phyloP scores from a whole-genome alignment of 371 early-diverging fungal species.

The Mucor irregularis region DNA sequence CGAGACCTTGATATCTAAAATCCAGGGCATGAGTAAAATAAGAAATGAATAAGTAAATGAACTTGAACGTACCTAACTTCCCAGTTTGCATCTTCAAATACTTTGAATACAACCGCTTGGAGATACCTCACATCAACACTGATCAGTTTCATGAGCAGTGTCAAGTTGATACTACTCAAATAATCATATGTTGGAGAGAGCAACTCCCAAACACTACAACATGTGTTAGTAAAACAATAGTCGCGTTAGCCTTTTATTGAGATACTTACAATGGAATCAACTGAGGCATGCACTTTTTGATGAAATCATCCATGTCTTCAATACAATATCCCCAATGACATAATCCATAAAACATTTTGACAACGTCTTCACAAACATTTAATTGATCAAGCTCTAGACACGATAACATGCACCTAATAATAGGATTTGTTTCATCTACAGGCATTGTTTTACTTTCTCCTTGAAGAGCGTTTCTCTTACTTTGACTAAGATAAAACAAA shows the following conservation, averaged over 20 bases:
- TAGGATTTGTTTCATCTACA: conserved; percentile 30
- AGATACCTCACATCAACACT: conserved; percentile 37
- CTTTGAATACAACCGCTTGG: conserved; percentile 42
- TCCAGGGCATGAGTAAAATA: too few species aligned
- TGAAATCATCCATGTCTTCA: conserved; percentile 35
- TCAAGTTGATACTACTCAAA: conserved; percentile 38
- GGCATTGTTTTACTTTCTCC: conserved; percentile 24
- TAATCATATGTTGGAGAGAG: conserved; percentile 40
- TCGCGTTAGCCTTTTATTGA: too few species aligned
- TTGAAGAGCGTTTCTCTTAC: conserved; percentile 29
- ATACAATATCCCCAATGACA: conserved; percentile 43
- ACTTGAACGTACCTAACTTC: conserved; percentile 41
- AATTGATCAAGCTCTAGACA: conserved; percentile 40
- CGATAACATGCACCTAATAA: conserved; percentile 36
- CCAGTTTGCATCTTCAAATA: conserved; percentile 51
- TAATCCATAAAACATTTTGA: conserved; percentile 46
- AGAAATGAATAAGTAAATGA: neutral
- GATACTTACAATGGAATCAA: conserved; percentile 44
- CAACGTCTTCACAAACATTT: conserved; percentile 35
- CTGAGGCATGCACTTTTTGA: conserved; percentile 30
- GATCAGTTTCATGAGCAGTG: conserved; percentile 48
- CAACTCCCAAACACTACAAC: conserved; percentile 48
- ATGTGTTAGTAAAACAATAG: neutral
- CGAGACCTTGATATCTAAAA: conserved; percentile 48
- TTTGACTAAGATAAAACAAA: conserved; percentile 18